A percentile compares a stretch with the other conserved stretches of the same genome.
Evolutionary conservation across 257 asterid species (phyloP).

Genomic region (Plectranthus barbatus): DNA sequence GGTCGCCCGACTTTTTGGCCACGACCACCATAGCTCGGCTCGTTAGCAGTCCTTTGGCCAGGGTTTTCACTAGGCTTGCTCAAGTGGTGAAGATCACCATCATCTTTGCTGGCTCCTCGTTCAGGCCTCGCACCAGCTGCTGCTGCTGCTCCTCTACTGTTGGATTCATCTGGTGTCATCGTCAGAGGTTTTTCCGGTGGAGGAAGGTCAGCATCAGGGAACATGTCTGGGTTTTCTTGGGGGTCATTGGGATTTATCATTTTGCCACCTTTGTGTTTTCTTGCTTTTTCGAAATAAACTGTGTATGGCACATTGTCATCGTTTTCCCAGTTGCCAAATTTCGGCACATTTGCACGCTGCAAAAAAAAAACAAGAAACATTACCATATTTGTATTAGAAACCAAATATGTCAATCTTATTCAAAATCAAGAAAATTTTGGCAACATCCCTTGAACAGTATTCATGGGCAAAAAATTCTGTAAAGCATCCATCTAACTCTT

Average conservation of each 20-base stretch:
- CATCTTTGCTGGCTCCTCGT: conserved; percentile 36
- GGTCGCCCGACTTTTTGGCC: conserved; percentile 36
- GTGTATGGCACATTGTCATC: conserved; percentile 68
- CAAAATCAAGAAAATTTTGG: no score
- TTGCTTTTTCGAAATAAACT: conserved; percentile 59
- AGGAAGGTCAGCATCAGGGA: conserved; percentile 20
- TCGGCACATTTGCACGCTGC: conserved; percentile 62
- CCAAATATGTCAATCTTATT: no score
- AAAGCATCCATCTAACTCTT: no score
- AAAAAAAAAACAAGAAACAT: no score
- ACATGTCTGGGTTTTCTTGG: conserved; percentile 51
- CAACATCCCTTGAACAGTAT: no score
- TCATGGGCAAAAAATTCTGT: no score
- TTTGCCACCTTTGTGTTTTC: conserved; percentile 61
- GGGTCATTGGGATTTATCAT: conserved; percentile 79
- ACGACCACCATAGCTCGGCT: conserved; percentile 34
- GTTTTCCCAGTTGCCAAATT: conserved; percentile 74
- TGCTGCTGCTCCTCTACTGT: conserved; percentile 28
- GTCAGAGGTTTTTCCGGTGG: conserved; percentile 23
- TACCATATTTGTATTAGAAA: no score
- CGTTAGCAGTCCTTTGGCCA: conserved; percentile 28
- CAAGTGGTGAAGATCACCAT: conserved; percentile 29
- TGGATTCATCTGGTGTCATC: conserved; percentile 26
- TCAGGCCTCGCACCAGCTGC: conserved; percentile 21
- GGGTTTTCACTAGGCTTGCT: conserved; percentile 31